Percentiles rank a stretch among this genome's conserved stretches.
phyloP scores from a whole-genome alignment of 2,329 filamentous ascomycete genomes.

The Thelonectria blattea region DNA sequence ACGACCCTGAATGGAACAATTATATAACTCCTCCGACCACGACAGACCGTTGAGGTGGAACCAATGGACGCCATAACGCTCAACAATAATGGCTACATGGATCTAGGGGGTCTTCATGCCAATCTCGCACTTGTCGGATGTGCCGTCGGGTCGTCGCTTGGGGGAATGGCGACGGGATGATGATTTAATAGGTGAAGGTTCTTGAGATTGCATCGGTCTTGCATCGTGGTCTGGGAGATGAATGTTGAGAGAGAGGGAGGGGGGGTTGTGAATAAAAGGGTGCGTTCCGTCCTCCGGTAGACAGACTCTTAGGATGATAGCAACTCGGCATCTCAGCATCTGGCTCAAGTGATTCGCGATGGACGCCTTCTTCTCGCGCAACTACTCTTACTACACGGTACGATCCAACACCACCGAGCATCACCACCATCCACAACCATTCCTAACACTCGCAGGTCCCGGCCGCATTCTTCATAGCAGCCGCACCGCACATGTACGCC shows the following conservation, averaged over 20 bases:
- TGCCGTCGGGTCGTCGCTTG: too few species aligned
- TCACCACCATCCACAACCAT: background rate
- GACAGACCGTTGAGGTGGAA: constrained; percentile 2
- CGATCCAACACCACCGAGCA: background rate
- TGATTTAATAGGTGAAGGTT: constrained; percentile 19
- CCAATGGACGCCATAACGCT: background rate
- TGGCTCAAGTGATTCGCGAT: constrained; percentile 30
- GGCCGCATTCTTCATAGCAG: constrained; percentile 44
- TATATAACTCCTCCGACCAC: constrained; percentile 15
- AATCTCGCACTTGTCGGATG: constrained; percentile 18
- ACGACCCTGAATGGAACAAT: background rate
- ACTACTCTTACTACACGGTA: constrained; percentile 45
- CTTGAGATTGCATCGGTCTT: too few species aligned
- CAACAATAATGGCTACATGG: background rate
- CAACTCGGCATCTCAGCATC: background rate
- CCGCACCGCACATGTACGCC: constrained; percentile 46
- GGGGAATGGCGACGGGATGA: background rate
- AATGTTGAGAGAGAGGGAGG: too few species aligned
- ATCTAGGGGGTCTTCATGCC: constrained; percentile 17
- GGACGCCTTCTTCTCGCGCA: constrained; percentile 41
- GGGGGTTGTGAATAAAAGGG: background rate
- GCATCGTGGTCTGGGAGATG: too few species aligned
- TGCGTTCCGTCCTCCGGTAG: background rate
- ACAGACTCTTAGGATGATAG: background rate
- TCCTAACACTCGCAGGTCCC: constrained; percentile 44